Conservation (phyloP, 2,329 filamentous ascomycete species). For the Blastomyces emzantsi region DNA sequence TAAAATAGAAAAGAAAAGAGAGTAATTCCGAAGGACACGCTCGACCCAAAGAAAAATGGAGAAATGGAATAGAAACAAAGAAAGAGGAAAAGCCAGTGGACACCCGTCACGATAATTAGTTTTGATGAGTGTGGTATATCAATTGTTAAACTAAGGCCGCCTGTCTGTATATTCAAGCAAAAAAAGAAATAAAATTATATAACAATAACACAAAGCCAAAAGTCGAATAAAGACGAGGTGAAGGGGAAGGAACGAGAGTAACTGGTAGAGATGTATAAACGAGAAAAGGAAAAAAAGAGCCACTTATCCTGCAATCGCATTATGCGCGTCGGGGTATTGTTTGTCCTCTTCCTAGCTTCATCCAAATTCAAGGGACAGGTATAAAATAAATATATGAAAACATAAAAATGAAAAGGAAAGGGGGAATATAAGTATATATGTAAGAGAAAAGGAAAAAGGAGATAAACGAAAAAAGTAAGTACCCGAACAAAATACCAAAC, state of each 20-base stretch:
- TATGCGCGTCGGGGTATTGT: not conserved
- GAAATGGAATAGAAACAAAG: not conserved
- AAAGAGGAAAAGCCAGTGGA: not conserved
- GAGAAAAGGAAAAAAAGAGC: not conserved
- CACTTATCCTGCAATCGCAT: not conserved
- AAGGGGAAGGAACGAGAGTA: not conserved
- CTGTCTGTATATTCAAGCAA: not conserved
- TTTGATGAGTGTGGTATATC: not conserved
- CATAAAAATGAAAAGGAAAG: constrained; percentile 3
- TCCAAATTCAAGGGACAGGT: not conserved
- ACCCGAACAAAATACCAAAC: not conserved
- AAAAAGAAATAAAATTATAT: not conserved
- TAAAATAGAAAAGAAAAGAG: not conserved
- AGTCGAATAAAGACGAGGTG: not conserved
- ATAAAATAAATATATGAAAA: constrained; percentile 9
- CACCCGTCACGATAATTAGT: not conserved
- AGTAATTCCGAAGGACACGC: too few species aligned
- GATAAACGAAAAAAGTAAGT: not conserved
- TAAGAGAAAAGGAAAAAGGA: constrained; percentile 4
- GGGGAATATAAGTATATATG: not conserved
- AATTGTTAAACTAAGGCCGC: not conserved
- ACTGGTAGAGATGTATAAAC: not conserved
- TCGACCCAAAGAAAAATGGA: too few species aligned
- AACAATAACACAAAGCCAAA: not conserved
- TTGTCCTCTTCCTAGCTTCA: not conserved